Conservation (phyloP, 345 rosid species). For the Rubroshorea leprosula region DNA sequence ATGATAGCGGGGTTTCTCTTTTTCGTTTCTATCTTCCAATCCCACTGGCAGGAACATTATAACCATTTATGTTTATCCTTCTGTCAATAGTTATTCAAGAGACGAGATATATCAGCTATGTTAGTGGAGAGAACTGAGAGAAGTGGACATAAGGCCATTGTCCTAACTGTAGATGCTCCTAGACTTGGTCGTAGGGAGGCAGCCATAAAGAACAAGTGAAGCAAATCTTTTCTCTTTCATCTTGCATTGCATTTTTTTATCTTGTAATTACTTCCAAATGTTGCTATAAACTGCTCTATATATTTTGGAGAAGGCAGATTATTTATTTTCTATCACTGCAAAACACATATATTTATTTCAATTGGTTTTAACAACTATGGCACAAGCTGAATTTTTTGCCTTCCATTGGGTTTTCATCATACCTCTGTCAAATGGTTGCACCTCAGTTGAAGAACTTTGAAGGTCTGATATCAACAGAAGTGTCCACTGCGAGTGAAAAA, state of each 20-base stretch:
- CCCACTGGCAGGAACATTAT: not conserved
- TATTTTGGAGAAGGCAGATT: not conserved
- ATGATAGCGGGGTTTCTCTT: no score
- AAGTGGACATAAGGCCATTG: slow-evolving; percentile 75
- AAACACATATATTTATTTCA: not conserved
- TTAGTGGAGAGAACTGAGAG: slow-evolving; percentile 76
- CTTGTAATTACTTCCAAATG: not conserved
- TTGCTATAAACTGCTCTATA: not conserved
- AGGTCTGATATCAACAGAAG: slow-evolving; percentile 51
- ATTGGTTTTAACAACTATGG: not conserved
- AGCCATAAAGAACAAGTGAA: slow-evolving; percentile 78
- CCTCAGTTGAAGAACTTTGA: slow-evolving; percentile 67
- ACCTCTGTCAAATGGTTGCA: slow-evolving; percentile 52
- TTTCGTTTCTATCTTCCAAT: no score
- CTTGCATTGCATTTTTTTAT: not conserved
- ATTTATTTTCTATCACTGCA: not conserved
- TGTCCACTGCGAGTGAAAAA: slow-evolving; percentile 44
- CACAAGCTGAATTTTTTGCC: not conserved
- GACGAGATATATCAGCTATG: slow-evolving; percentile 48
- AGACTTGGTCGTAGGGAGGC: slow-evolving; percentile 82
- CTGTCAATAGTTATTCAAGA: slow-evolving; percentile 46
- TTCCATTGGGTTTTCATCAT: not conserved
- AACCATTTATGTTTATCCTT: slow-evolving; percentile 6
- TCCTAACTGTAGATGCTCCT: slow-evolving; percentile 83
- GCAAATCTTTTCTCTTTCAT: slow-evolving; percentile 10